Evolutionary conservation across 1,139 yeast genomes (phyloP).

Genomic region (Suhomyces maxii): DNA sequence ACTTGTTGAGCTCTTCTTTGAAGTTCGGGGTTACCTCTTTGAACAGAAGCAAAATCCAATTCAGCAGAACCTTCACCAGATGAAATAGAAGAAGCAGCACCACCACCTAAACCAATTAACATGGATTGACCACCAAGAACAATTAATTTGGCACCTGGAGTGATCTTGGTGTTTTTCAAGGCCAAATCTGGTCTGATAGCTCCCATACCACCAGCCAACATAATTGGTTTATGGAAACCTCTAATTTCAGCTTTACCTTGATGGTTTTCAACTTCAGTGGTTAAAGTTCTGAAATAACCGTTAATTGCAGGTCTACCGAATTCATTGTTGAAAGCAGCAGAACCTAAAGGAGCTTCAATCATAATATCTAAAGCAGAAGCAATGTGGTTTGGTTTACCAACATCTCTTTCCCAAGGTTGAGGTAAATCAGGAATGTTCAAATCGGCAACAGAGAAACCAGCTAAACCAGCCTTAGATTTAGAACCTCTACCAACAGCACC

Average conservation of each 20-base stretch:
- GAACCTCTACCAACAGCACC: conserved; percentile 99
- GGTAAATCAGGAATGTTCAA: conserved; percentile 77
- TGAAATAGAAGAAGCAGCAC: conserved; percentile 95
- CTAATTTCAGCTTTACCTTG: conserved; percentile 73
- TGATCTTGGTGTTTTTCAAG: conserved; percentile 79
- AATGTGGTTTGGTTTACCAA: conserved; percentile 92
- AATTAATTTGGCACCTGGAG: conserved; percentile 89
- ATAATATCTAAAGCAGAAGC: conserved; percentile 92
- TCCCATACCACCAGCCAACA: conserved; percentile 99
- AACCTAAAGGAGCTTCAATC: conserved; percentile 96
- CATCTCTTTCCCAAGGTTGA: conserved; percentile 91
- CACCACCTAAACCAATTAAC: conserved; percentile 99
- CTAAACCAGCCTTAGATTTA: conserved; percentile 91
- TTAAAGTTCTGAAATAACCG: conserved; percentile 95
- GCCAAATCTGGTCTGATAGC: conserved; percentile 93
- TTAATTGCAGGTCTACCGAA: conserved; percentile 97
- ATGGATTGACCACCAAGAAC: conserved; percentile 98
- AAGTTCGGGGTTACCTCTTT: conserved; percentile 99
- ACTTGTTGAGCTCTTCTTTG: conserved; percentile 99
- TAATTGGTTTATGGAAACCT: conserved; percentile 98
- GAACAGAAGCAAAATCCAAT: conserved; percentile 97
- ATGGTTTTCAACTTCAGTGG: conserved; percentile 68
- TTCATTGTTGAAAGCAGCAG: conserved; percentile 98
- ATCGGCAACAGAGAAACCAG: conserved; percentile 93
- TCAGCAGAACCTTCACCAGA: conserved; percentile 96